Conservation (phyloP, 2,329 filamentous ascomycete species). For the Colletotrichum graminicola region DNA sequence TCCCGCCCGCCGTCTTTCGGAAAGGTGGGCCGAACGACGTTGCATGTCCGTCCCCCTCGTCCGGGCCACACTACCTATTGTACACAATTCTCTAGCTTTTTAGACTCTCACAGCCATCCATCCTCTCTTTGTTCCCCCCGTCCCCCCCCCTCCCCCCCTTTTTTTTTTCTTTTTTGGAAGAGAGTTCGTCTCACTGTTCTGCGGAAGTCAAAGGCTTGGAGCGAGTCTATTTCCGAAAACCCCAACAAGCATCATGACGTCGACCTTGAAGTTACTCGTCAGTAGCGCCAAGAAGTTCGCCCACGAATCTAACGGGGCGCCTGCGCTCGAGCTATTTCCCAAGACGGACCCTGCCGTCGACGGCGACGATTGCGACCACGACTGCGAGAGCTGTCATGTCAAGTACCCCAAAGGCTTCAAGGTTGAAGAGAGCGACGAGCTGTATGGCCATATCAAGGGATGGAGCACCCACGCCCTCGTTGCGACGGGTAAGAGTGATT, state of each 20-base stretch:
- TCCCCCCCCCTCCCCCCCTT: not conserved
- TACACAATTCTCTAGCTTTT: not conserved
- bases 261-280: conserved; percentile 57
- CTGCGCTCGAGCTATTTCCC: conserved; percentile 72
- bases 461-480: conserved; percentile 93
- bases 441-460: conserved; percentile 88
- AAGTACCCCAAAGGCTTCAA: conserved; percentile 79
- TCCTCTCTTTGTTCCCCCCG: not conserved
- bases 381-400: conserved; percentile 85
- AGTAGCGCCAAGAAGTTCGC: conserved; percentile 53
- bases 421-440: conserved; percentile 80
- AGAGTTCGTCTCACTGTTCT: not conserved
- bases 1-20: conserved; percentile 29
- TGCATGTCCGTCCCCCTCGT: not conserved
- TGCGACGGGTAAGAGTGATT: conserved; percentile 95
- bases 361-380: conserved; percentile 88
- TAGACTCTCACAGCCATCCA: not conserved
- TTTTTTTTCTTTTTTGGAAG: not conserved
- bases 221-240: conserved; percentile 42
- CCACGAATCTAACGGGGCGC: conserved; percentile 45
- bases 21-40: conserved; percentile 30
- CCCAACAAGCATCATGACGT: conserved; percentile 51
- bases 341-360: conserved; percentile 81
- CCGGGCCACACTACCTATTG: conserved; percentile 1
- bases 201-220: not conserved